A percentile compares a stretch with the other conserved stretches of the same genome.
Conservation (phyloP, 169 alveolate species). For the Cryptosporidium muris region DNA sequence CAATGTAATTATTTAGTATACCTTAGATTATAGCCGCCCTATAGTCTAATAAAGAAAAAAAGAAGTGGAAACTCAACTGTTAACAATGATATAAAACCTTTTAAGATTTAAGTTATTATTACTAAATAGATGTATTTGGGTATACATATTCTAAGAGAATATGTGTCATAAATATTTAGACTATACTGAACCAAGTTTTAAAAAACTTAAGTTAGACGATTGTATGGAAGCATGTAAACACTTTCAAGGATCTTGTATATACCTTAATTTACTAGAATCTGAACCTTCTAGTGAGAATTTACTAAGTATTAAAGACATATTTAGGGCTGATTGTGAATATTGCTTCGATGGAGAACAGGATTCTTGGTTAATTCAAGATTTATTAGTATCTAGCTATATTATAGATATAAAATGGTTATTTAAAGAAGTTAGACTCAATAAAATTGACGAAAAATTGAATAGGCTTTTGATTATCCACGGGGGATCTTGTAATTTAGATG, state of each 20-base stretch:
- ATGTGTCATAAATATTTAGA: too few species aligned
- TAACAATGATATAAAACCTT: too few species aligned
- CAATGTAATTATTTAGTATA: not conserved
- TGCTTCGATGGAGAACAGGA: not conserved
- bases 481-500: not conserved
- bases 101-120: too few species aligned
- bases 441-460: not conserved
- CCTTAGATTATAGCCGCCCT: slow-evolving; percentile 4
- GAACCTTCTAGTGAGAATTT: not conserved
- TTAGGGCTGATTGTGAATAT: slow-evolving; percentile 5
- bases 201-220: too few species aligned
- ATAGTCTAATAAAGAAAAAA: not conserved
- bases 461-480: not conserved
- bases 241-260: too few species aligned
- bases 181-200: too few species aligned
- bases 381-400: slow-evolving; percentile 35
- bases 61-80: too few species aligned
- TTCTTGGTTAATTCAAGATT: slow-evolving; percentile 16
- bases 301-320: slow-evolving; percentile 11
- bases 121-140: not conserved
- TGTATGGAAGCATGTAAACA: too few species aligned
- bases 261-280: slow-evolving; percentile 8
- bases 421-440: slow-evolving; percentile 8
- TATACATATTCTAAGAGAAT: not conserved
- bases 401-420: slow-evolving; percentile 38